Evolutionary conservation across 169 alveolate species (phyloP), one percentile per base, ranked within the genome.

Genomic region (Plasmodium vivax): DNA sequence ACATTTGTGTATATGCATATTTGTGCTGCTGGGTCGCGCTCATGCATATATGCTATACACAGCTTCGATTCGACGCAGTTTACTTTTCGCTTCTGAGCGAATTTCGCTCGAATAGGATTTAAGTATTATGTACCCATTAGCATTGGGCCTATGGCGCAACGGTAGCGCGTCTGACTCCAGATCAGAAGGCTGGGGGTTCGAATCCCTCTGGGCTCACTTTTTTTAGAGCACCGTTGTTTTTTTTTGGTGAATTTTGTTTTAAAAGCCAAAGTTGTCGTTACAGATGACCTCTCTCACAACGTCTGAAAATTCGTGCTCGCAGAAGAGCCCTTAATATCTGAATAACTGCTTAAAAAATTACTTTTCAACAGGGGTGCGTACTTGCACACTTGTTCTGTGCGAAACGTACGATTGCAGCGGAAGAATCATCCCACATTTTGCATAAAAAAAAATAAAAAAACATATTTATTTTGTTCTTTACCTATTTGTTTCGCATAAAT

Each of bases 101-200:
- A 51, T 14, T 51, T 51, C 62, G 23, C 7, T 3, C 12, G 27
- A 51, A 14, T 51, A 51, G 62, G 16, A 16, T 14, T 51, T 51
- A 51, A 68, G 45, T 34, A n/a, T 6, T 8, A 1, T 12, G 9
- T 9, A 75, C 1, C 2, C 2, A 27, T 34, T 32, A 68, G 5
- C 38, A 83, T 41, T 62, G 98, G 98, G 97, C 97, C 97, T 95
- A 96, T 97, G 97, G 98, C 98, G 97, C 97, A 97, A 96, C 96
- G 98, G 98, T 95, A 97, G 98, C 97, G 98, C 98, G 97, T 96
- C 98, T 97, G 98, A 97, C 98, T 97, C 98, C 98, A 97, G 97
- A 96, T 97, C 98, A 97, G 98, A 96, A 93, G 98, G 98, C 96
- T 97, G 98, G 97, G 98, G 97, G 97, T 96, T 96, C 98, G 97